Percentiles rank a stretch among this genome's conserved stretches.
phyloP scores from a whole-genome alignment of 768 basidiomycete species.

The Hericium erinaceus region DNA sequence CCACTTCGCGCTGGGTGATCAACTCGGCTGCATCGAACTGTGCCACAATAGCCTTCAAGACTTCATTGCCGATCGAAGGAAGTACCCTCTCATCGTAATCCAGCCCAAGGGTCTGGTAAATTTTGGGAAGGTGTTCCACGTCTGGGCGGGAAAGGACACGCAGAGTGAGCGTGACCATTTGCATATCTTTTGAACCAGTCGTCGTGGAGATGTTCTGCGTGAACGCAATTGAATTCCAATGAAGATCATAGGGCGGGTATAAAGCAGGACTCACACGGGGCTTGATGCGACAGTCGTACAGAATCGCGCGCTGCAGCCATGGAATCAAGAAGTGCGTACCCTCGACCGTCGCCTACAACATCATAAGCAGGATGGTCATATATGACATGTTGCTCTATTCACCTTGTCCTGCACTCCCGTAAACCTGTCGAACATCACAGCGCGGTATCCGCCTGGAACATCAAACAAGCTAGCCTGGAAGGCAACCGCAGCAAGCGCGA shows the following conservation, averaged over 20 bases:
- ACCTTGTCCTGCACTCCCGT: constrained; percentile 81
- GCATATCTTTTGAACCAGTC: constrained; percentile 96
- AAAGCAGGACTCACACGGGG: constrained; percentile 50
- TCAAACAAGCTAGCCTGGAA: constrained; percentile 48
- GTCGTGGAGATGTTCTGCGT: constrained; percentile 93
- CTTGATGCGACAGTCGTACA: constrained; percentile 97
- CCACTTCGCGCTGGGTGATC: constrained; percentile 96
- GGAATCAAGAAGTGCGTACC: constrained; percentile 96
- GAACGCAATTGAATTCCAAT: constrained; percentile 1
- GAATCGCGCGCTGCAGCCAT: constrained; percentile 91
- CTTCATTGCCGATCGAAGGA: constrained; percentile 97
- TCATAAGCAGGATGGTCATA: neutral
- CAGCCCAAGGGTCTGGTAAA: constrained; percentile 90
- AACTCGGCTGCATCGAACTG: constrained; percentile 96
- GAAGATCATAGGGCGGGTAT: neutral
- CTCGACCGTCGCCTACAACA: constrained; percentile 67
- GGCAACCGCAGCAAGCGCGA: constrained; percentile 34
- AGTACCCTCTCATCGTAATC: constrained; percentile 98
- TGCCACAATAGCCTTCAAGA: constrained; percentile 94
- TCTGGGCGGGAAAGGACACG: constrained; percentile 94
- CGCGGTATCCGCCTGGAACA: constrained; percentile 75
- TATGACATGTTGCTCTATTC: constrained; percentile 14
- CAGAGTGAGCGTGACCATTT: constrained; percentile 96
- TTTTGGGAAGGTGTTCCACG: constrained; percentile 75
- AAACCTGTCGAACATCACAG: constrained; percentile 98